phyloP scores from a whole-genome alignment of 208 protist genomes.

The Trichomonas tenax region DNA sequence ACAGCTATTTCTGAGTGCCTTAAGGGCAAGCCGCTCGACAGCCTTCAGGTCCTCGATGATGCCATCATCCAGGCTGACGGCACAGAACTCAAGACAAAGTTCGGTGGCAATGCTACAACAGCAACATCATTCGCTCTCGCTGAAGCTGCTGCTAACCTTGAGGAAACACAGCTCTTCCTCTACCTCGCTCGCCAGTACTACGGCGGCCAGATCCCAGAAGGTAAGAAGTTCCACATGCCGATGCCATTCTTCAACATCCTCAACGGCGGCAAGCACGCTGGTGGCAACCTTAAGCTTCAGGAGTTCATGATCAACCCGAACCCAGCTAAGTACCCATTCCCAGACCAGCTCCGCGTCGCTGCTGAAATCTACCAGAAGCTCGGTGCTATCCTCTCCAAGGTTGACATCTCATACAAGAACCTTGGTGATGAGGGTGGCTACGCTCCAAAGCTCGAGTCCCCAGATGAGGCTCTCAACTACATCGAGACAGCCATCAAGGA shows the following conservation, averaged over 20 bases:
- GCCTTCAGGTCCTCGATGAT: not conserved
- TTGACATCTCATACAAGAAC: slow-evolving; percentile 69
- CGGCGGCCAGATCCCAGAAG: not conserved
- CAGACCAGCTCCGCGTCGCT: slow-evolving; percentile 38
- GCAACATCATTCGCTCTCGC: slow-evolving; percentile 19
- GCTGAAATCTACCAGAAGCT: slow-evolving; percentile 92
- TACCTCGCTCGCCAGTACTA: not conserved
- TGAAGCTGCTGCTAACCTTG: slow-evolving; percentile 4
- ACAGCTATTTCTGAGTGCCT: slow-evolving; percentile 69
- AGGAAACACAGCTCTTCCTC: not conserved
- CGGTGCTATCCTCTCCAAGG: slow-evolving; percentile 77
- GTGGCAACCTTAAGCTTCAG: slow-evolving; percentile 16
- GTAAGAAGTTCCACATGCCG: not conserved
- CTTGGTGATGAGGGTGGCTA: slow-evolving; percentile 94
- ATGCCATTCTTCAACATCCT: slow-evolving; percentile 24
- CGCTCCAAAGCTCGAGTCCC: slow-evolving; percentile 55
- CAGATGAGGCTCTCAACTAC: not conserved
- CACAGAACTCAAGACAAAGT: slow-evolving; percentile 8
- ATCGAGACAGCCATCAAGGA: slow-evolving; percentile 82
- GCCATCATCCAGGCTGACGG: not conserved
- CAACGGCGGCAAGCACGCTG: slow-evolving; percentile 24
- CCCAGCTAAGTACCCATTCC: slow-evolving; percentile 69
- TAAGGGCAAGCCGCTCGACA: slow-evolving; percentile 28
- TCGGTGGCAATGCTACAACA: slow-evolving; percentile 22
- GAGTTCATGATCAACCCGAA: slow-evolving; percentile 81